phyloP scores from a whole-genome alignment of 495 filamentous ascomycete genomes.

The Podospora fimiseda region DNA sequence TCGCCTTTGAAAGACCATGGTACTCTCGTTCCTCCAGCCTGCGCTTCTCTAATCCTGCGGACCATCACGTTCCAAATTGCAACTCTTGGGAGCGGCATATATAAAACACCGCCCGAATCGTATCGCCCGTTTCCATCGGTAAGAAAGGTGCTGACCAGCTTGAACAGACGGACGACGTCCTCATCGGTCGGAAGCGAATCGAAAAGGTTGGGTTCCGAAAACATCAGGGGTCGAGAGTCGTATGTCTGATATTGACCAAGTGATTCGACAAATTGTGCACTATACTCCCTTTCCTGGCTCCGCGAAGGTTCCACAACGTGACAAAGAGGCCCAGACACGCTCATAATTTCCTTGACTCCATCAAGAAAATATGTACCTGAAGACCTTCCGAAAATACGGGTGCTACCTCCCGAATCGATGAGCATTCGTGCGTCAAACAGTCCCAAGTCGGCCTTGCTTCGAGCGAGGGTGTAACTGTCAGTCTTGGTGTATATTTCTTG shows the following conservation, averaged over 20 bases:
- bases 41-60: too few relatives aligned
- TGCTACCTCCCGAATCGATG: slow-evolving; percentile 26
- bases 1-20: too few relatives aligned
- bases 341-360: slow-evolving; percentile 31
- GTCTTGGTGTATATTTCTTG: too few relatives aligned
- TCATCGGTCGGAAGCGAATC: slow-evolving; percentile 24
- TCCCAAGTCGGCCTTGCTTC: too few relatives aligned
- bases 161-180: slow-evolving; percentile 18
- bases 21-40: too few relatives aligned
- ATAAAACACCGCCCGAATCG: background rate
- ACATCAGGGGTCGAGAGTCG: slow-evolving; percentile 32
- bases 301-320: background rate
- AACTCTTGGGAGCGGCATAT: slow-evolving; percentile 5
- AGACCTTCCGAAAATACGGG: slow-evolving; percentile 33
- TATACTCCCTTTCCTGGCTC: background rate
- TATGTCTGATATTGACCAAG: slow-evolving; percentile 35
- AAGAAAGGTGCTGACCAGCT: background rate
- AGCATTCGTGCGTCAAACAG: slow-evolving; percentile 27
- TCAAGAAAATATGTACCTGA: slow-evolving; percentile 37
- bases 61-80: too few relatives aligned
- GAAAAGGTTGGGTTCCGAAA: slow-evolving; percentile 8
- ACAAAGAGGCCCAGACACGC: slow-evolving; percentile 13
- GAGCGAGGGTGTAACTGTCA: too few relatives aligned
- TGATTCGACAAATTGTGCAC: slow-evolving; percentile 20
- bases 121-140: background rate